Conservation (phyloP, 2,329 filamentous ascomycete species). For the Lachnellula cervina region DNA sequence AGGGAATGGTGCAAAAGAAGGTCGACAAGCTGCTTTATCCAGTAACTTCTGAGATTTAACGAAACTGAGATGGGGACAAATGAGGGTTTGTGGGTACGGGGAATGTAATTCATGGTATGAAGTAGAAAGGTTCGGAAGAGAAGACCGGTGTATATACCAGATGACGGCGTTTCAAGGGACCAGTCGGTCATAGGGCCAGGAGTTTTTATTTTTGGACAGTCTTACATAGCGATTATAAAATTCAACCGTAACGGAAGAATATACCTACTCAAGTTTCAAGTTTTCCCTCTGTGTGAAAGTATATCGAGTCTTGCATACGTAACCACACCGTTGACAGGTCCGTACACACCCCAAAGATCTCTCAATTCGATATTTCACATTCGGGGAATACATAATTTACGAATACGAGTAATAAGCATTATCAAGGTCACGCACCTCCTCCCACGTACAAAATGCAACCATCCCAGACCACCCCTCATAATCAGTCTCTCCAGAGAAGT, state of each 20-base stretch:
- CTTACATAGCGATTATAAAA: background rate
- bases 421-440: no score
- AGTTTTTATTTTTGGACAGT: background rate
- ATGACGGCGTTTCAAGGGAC: background rate
- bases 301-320: no score
- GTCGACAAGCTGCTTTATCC: slow-evolving; percentile 1
- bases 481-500: background rate
- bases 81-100: background rate
- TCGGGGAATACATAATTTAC: no score
- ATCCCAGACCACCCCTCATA: background rate
- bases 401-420: no score
- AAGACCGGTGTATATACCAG: background rate
- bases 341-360: no score
- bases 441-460: background rate
- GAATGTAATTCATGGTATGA: background rate
- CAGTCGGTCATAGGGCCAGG: background rate
- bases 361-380: no score
- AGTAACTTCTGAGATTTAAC: slow-evolving; percentile 12
- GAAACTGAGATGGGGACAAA: background rate
- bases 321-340: no score
- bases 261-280: no score
- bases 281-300: no score
- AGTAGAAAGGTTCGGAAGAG: background rate
- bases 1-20: slow-evolving; percentile 11
- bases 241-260: no score